Conservation (phyloP, 345 rosid species). For the Trapa bicornis region DNA sequence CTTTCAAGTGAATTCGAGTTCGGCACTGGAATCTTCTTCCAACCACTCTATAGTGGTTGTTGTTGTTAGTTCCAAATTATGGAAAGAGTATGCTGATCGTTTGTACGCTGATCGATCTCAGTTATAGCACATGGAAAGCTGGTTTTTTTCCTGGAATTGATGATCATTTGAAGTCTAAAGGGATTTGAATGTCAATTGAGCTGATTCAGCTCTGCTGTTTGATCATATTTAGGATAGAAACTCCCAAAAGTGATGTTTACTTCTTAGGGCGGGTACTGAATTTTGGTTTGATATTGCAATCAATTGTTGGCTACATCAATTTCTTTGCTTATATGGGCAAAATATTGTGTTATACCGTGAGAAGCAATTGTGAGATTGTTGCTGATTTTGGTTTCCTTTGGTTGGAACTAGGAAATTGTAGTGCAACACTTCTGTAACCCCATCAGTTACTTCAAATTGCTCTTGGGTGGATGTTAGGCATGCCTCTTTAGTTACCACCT, state of each 20-base stretch:
- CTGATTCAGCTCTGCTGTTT: neutral
- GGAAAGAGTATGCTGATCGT: neutral
- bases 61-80: neutral
- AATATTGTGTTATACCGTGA: neutral
- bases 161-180: neutral
- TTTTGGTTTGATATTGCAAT: neutral
- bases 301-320: neutral
- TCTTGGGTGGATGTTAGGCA: neutral
- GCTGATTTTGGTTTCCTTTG: neutral
- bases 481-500: neutral
- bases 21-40: neutral
- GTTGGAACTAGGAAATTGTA: neutral
- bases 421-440: neutral
- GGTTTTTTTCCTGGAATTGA: neutral
- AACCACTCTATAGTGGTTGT: neutral
- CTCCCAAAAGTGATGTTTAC: neutral
- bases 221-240: neutral
- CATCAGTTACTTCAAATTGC: neutral
- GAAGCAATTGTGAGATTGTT: neutral
- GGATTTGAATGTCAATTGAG: neutral
- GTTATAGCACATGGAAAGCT: neutral
- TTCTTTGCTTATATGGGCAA: neutral
- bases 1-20: constrained; percentile 5
- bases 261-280: neutral
- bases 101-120: neutral